Percentiles rank a stretch among this genome's conserved stretches.
These are phyloP conservation scores for Colletotrichum euphorbiae DNA, from an alignment of 2,329 filamentous ascomycete genomes.

Conservation along the genomic window DNA sequence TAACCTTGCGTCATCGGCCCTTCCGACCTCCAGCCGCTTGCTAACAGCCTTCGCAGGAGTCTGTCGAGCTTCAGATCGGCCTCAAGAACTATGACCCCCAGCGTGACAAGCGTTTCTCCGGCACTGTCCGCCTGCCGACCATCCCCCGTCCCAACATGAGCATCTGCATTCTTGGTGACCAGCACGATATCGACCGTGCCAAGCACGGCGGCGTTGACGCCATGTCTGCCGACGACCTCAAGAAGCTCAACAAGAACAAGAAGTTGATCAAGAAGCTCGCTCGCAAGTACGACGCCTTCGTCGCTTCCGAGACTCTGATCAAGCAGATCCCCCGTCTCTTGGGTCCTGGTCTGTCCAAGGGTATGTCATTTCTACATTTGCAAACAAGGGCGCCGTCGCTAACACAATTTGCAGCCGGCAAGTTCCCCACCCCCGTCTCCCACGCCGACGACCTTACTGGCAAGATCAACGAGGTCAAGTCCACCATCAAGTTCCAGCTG, in stretches of 20 bases:
- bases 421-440: slow-evolving; percentile 99
- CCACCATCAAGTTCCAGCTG: slow-evolving; percentile 99
- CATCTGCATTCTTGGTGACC: slow-evolving; percentile 81
- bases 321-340: slow-evolving; percentile 99
- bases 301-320: slow-evolving; percentile 97
- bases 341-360: slow-evolving; percentile 97
- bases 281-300: slow-evolving; percentile 99
- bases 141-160: slow-evolving; percentile 92
- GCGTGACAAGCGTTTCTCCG: slow-evolving; percentile 99
- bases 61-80: slow-evolving; percentile 91
- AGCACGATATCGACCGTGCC: slow-evolving; percentile 99
- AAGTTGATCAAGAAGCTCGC: slow-evolving; percentile 99
- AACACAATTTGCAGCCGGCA: slow-evolving; percentile 76
- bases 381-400: slow-evolving; percentile 40
- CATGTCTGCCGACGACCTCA: slow-evolving; percentile 98
- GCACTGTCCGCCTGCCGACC: slow-evolving; percentile 94
- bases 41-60: slow-evolving; percentile 59
- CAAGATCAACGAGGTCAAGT: slow-evolving; percentile 99
- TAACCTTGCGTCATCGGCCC: neutral
- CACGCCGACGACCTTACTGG: slow-evolving; percentile 92
- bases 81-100: slow-evolving; percentile 99
- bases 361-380: slow-evolving; percentile 62
- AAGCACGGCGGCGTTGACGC: slow-evolving; percentile 99
- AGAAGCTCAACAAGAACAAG: slow-evolving; percentile 99
- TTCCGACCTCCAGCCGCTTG: slow-evolving; percentile 59